A percentile compares a stretch with the other conserved stretches of the same genome.
phyloP scores from a whole-genome alignment of 2,329 filamentous ascomycete genomes.

The Aureobasidium namibiae region DNA sequence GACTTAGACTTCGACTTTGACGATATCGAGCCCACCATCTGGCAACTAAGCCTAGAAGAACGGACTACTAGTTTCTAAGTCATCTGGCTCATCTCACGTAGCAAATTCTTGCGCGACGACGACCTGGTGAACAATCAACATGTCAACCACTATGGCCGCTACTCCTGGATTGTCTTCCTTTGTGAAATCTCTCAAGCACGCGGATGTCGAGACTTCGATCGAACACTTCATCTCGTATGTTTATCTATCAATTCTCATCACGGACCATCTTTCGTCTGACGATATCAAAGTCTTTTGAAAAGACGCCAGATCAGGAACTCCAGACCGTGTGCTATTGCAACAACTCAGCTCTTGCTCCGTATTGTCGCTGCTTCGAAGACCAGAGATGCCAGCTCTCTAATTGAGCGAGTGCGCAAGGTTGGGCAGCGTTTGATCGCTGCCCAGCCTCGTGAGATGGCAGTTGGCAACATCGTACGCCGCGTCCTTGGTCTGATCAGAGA shows the following conservation, averaged over 20 bases:
- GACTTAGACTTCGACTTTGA: too few relatives aligned
- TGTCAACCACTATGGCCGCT: slow-evolving; percentile 43
- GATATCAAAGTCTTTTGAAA: slow-evolving; percentile 63
- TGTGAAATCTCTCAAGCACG: slow-evolving; percentile 68
- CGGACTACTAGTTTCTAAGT: not conserved
- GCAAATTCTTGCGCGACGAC: slow-evolving; percentile 8
- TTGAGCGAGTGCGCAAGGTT: slow-evolving; percentile 70
- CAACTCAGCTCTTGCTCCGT: slow-evolving; percentile 77
- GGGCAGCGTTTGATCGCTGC: slow-evolving; percentile 72
- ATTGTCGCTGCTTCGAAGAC: slow-evolving; percentile 78
- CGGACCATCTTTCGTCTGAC: not conserved
- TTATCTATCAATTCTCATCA: slow-evolving; percentile 11
- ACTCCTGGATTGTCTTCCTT: slow-evolving; percentile 72
- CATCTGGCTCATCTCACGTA: not conserved
- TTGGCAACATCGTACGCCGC: slow-evolving; percentile 88
- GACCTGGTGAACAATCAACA: slow-evolving; percentile 38
- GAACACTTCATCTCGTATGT: slow-evolving; percentile 75
- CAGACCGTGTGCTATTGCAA: slow-evolving; percentile 82
- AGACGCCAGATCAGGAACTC: slow-evolving; percentile 82
- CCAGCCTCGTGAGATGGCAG: slow-evolving; percentile 81
- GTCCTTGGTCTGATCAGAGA: slow-evolving; percentile 87
- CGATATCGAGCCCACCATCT: not conserved
- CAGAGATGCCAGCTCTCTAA: slow-evolving; percentile 66
- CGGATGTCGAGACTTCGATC: slow-evolving; percentile 70
- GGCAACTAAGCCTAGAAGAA: not conserved